Evolutionary conservation across 75 land plant species (phyloP), one percentile per base, ranked within the genome.

Genomic region (Cunninghamia lanceolata): DNA sequence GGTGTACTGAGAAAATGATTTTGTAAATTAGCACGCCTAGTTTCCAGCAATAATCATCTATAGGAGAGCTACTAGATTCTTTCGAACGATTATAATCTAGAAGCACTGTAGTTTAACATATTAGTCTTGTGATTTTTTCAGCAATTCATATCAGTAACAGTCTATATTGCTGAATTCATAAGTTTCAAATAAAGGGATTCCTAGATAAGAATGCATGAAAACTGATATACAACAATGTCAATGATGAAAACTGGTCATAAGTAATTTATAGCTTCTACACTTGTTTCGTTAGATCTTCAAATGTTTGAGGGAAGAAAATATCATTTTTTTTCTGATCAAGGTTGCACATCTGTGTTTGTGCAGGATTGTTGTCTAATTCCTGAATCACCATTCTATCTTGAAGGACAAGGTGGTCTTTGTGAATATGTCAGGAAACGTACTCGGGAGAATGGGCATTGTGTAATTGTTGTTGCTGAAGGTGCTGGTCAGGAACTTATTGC

Each of bases 301-400:
- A 45, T 80, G 21, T 80, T 80, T 80, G 46, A 80, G 34, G n/a
- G 28, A 17, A 45, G 46, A n/a, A 10, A 28, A 43, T 80, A 80
- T 59, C 3, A 35, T 9, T 21, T 83, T 54, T 82, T 35, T 21
- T 83, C 78, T 83, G 35, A 17, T n/a, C 13, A 19, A 35, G 71
- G 21, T 16, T 53, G 19, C 38, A 38, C 70, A 83, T 56, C 66
- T 17, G 2, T 50, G 70, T 59, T 83, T 52, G 16, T 35, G 84
- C 87, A 90, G 91, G 91, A 94, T 82, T 94, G 95, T 80, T 94
- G 95, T 83, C 90, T 94, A 85, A 93, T 94, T 40, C 95, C 95
- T 47, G 95, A 94, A 86, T 94, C 92, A 50, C 95, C 93, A 0
- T 94, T 94, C 80, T 94, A 88, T 75, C 89, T 94, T 15, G 95